Evolutionary conservation across 768 basidiomycete genomes (phyloP).

Genomic region (Panus rudis): DNA sequence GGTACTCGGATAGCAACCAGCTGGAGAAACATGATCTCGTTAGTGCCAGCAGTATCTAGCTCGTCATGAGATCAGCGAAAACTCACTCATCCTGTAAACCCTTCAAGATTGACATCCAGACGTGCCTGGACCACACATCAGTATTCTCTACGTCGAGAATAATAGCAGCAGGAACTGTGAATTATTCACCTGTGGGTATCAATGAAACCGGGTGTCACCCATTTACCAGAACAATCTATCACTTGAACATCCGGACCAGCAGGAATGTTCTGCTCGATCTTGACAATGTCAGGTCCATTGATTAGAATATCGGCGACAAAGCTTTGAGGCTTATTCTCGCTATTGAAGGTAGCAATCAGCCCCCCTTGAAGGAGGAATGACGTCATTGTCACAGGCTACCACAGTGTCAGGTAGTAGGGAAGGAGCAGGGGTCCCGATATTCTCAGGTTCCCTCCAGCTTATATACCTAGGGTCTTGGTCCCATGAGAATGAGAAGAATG

Average conservation of each 20-base stretch:
- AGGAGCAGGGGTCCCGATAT: not conserved
- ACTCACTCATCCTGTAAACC: slow-evolving; percentile 21
- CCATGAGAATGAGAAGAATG: not conserved
- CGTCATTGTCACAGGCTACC: not conserved
- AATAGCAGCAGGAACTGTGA: too few relatives aligned
- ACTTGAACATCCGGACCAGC: slow-evolving; percentile 14
- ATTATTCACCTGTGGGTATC: slow-evolving; percentile 25
- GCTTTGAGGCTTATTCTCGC: slow-evolving; percentile 10
- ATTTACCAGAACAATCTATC: slow-evolving; percentile 22
- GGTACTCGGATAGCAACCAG: slow-evolving; percentile 23
- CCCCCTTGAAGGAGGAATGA: slow-evolving; percentile 21
- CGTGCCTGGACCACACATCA: slow-evolving; percentile 12
- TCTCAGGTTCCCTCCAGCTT: not conserved
- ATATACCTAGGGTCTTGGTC: not conserved
- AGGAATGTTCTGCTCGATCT: slow-evolving; percentile 16
- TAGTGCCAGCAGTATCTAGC: not conserved
- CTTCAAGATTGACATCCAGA: slow-evolving; percentile 22
- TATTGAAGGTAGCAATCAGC: slow-evolving; percentile 18
- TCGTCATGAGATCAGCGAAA: not conserved
- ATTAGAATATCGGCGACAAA: slow-evolving; percentile 23
- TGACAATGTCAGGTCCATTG: slow-evolving; percentile 18
- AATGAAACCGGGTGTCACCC: slow-evolving; percentile 25
- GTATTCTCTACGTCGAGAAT: not conserved
- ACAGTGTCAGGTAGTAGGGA: not conserved
- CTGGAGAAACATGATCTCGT: slow-evolving; percentile 4